These are phyloP conservation scores for Gentiana straminea DNA, from an alignment of 257 asterid genomes.

Conservation along the genomic window DNA sequence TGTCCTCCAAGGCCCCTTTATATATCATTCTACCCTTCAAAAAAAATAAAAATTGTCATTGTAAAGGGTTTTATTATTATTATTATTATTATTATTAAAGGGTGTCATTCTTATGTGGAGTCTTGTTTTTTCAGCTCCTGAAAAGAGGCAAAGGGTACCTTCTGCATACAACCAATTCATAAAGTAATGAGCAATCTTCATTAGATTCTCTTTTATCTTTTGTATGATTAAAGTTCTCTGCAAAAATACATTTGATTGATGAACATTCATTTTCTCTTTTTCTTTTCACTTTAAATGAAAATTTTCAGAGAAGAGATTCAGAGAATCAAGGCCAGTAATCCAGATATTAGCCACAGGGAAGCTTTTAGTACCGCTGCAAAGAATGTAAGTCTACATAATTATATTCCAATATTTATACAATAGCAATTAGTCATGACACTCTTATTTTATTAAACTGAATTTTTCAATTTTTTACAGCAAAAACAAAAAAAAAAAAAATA, in stretches of 20 bases:
- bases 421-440: too few species aligned
- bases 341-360: conserved; percentile 82
- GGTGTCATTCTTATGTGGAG: not conserved
- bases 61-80: not conserved
- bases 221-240: not conserved
- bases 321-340: conserved; percentile 79
- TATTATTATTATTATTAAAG: not conserved
- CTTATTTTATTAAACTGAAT: too few species aligned
- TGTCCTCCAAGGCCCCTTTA: too few species aligned
- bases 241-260: not conserved
- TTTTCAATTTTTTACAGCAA: too few species aligned
- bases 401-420: too few species aligned
- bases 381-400: too few species aligned
- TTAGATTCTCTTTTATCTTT: not conserved
- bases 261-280: not conserved
- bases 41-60: not conserved
- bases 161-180: conserved; percentile 94
- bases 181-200: conserved; percentile 32
- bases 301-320: conserved; percentile 74
- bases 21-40: not conserved
- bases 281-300: not conserved
- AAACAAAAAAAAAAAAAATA: too few species aligned
- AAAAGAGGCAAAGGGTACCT: conserved; percentile 87
- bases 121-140: conserved; percentile 53
- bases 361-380: conserved; percentile 95